Evolutionary conservation across 148 eudicot species (phyloP).

Genomic region (Cornus controversa): DNA sequence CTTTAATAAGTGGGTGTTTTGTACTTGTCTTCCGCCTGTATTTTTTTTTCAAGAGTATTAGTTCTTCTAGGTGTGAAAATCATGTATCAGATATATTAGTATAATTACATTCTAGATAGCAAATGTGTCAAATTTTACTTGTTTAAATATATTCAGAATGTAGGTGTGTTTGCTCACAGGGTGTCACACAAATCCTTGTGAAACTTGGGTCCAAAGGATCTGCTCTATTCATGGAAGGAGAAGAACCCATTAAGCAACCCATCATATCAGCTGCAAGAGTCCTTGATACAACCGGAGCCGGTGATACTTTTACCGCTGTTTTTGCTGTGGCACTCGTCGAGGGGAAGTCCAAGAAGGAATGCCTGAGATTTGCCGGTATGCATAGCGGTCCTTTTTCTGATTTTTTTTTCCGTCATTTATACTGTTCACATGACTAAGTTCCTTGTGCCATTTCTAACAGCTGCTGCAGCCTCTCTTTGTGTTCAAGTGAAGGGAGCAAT

Average conservation of each 20-base stretch:
- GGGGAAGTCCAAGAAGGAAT: conserved; percentile 72
- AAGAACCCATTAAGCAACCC: conserved; percentile 67
- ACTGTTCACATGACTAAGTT: background rate
- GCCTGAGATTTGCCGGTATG: conserved; percentile 91
- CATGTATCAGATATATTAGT: background rate
- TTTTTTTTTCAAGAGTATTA: background rate
- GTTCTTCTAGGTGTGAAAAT: background rate
- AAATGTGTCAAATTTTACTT: background rate
- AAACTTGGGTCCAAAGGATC: conserved; percentile 90
- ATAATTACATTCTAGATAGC: background rate
- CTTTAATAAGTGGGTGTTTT: too few species aligned
- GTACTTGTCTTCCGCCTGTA: background rate
- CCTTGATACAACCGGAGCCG: conserved; percentile 91
- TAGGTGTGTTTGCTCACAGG: conserved; percentile 35
- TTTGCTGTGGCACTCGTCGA: conserved; percentile 90
- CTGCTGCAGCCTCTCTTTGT: conserved; percentile 96
- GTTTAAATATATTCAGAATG: background rate
- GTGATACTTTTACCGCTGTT: conserved; percentile 92
- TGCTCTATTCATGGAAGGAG: conserved; percentile 74
- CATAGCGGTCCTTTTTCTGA: background rate
- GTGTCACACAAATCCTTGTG: conserved; percentile 74
- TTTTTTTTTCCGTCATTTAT: background rate
- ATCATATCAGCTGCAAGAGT: conserved; percentile 70
- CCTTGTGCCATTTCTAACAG: conserved; percentile 37
- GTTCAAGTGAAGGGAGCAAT: conserved; percentile 98